Percentiles rank a stretch among this genome's conserved stretches.
Conservation (phyloP, 805 yeast genomes). For the Ogataea corticis region DNA sequence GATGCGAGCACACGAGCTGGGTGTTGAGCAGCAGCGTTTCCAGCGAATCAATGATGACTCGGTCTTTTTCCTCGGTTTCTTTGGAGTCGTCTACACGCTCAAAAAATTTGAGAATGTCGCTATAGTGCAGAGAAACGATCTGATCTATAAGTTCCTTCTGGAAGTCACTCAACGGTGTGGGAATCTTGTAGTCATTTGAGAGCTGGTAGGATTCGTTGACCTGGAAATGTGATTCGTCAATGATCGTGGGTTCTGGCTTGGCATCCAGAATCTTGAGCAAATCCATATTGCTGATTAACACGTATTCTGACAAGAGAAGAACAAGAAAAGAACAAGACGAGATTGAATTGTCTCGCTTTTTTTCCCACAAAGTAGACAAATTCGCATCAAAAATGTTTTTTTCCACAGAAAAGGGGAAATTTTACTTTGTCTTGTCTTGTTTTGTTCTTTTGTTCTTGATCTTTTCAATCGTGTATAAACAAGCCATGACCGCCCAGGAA, state of each 20-base stretch:
- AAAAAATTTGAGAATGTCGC: conserved; percentile 85
- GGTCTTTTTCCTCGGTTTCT: conserved; percentile 35
- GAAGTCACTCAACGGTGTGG: conserved; percentile 81
- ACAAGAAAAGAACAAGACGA: conserved; percentile 1
- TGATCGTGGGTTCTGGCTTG: conserved; percentile 80
- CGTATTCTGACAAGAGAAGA: not conserved
- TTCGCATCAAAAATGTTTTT: not conserved
- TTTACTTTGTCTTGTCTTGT: not conserved
- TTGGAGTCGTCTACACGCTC: conserved; percentile 54
- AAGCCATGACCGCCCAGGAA: not conserved
- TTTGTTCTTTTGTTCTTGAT: not conserved
- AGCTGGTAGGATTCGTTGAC: conserved; percentile 37
- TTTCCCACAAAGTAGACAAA: not conserved
- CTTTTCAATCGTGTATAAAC: not conserved
- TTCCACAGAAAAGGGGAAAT: not conserved
- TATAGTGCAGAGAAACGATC: conserved; percentile 85
- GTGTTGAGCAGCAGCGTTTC: conserved; percentile 74
- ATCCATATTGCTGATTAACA: conserved; percentile 55
- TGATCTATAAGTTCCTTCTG: conserved; percentile 90
- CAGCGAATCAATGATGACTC: conserved; percentile 71
- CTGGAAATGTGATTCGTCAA: conserved; percentile 51
- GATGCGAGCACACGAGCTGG: conserved; percentile 83
- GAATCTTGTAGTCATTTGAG: conserved; percentile 69
- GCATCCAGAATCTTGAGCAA: conserved; percentile 73
- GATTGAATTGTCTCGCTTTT: not conserved